Conservation (phyloP, 495 filamentous ascomycete species). For the Poronia punctata region DNA sequence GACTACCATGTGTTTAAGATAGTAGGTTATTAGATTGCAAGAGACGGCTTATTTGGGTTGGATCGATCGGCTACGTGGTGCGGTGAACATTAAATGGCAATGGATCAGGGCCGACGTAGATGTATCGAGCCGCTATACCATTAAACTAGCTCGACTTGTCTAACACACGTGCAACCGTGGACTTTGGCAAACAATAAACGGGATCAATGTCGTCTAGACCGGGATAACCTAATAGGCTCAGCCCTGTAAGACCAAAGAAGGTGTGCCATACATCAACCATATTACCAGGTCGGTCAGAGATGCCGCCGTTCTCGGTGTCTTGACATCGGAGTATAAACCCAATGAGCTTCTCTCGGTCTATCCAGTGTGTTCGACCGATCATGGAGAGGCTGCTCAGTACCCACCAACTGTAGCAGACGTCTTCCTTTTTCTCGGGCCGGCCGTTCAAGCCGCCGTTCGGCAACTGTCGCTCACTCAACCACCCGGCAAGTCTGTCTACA, state of each 20-base stretch:
- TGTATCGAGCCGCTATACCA: background rate
- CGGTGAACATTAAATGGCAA: background rate
- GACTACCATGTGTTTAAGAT: slow-evolving; percentile 39
- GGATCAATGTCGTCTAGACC: slow-evolving; percentile 79
- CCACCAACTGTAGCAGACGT: slow-evolving; percentile 99
- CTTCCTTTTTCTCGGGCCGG: slow-evolving; percentile 88
- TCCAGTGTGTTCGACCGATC: slow-evolving; percentile 85
- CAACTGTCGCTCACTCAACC: slow-evolving; percentile 90
- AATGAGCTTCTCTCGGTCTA: slow-evolving; percentile 69
- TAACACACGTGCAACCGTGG: slow-evolving; percentile 50
- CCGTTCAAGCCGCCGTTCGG: slow-evolving; percentile 87
- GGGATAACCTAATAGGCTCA: slow-evolving; percentile 72
- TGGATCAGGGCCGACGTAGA: background rate
- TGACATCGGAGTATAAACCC: slow-evolving; percentile 81
- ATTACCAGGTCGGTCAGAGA: slow-evolving; percentile 85
- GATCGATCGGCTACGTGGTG: slow-evolving; percentile 1
- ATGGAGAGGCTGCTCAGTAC: slow-evolving; percentile 82
- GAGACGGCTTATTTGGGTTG: slow-evolving; percentile 34
- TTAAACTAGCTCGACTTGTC: slow-evolving; percentile 24
- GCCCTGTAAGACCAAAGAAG: slow-evolving; percentile 75
- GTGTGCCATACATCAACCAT: slow-evolving; percentile 99
- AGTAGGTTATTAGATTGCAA: slow-evolving; percentile 71
- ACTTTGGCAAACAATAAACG: slow-evolving; percentile 78
- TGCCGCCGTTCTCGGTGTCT: slow-evolving; percentile 75
- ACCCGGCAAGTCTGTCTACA: slow-evolving; percentile 70